phyloP scores from a whole-genome alignment of 179 eudicot genomes.

The Camellia oleifera region DNA sequence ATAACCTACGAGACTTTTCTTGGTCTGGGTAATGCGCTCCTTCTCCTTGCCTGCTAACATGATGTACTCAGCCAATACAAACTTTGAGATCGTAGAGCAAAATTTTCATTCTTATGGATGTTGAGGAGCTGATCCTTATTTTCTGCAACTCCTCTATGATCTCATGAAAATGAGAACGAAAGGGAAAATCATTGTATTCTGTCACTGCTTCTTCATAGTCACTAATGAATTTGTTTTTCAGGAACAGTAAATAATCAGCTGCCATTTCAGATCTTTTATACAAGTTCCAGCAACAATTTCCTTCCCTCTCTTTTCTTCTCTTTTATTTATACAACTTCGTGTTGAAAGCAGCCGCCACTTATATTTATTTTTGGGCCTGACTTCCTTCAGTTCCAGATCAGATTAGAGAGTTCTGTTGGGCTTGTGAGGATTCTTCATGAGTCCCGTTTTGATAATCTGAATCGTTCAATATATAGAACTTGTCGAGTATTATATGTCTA shows the following conservation, averaged over 20 bases:
- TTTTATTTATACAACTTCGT: no score
- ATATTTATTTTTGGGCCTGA: no score
- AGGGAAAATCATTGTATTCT: not conserved
- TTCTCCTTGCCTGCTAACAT: not conserved
- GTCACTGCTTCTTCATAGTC: not conserved
- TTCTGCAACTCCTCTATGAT: not conserved
- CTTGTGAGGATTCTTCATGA: no score
- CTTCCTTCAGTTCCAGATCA: no score
- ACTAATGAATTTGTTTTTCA: conserved; percentile 6
- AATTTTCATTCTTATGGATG: not conserved
- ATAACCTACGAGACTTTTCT: not conserved
- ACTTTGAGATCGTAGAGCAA: not conserved
- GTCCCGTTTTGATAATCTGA: no score
- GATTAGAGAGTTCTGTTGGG: no score
- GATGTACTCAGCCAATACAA: not conserved
- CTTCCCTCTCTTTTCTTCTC: no score
- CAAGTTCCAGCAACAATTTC: no score
- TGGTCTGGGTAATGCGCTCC: not conserved
- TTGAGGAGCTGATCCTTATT: not conserved
- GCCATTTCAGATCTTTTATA: not conserved
- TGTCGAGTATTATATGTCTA: no score
- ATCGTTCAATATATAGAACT: no score
- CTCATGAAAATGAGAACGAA: not conserved
- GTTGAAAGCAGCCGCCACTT: no score
- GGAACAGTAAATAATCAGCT: not conserved